A percentile compares a stretch with the other conserved stretches of the same genome.
These are phyloP conservation scores for Carex parvula DNA, from an alignment of 176 grass and related monocot genomes.

Conservation along the genomic window DNA sequence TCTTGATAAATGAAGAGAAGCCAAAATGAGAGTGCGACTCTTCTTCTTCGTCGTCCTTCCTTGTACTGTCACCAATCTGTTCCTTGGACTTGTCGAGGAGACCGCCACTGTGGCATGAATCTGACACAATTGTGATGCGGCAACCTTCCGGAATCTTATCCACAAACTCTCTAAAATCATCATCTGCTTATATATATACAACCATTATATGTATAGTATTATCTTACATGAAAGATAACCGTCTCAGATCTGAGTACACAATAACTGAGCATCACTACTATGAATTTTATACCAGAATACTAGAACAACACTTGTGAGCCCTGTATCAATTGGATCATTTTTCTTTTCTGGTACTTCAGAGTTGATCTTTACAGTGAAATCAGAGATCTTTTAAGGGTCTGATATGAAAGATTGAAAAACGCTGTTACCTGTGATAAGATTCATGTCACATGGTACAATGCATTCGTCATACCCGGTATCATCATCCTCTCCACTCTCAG, in stretches of 20 bases:
- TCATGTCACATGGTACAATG: slow-evolving; percentile 98
- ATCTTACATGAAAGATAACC: not conserved
- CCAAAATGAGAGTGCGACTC: slow-evolving; percentile 40
- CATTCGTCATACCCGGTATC: slow-evolving; percentile 98
- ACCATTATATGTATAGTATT: not conserved
- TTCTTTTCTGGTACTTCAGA: not conserved
- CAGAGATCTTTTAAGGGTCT: not conserved
- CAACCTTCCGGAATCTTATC: slow-evolving; percentile 69
- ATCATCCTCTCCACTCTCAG: slow-evolving; percentile 76
- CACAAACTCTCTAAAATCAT: slow-evolving; percentile 83
- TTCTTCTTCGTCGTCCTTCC: slow-evolving; percentile 42
- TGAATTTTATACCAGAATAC: too few species aligned
- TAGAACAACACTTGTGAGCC: too few species aligned
- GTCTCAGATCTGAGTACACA: not conserved
- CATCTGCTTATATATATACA: slow-evolving; percentile 40
- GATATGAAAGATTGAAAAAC: not conserved
- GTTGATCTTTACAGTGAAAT: not conserved
- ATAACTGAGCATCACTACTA: not conserved
- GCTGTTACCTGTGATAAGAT: slow-evolving; percentile 69
- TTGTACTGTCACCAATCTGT: slow-evolving; percentile 88
- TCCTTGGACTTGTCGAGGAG: slow-evolving; percentile 80
- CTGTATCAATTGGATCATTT: not conserved
- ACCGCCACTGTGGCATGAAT: slow-evolving; percentile 96
- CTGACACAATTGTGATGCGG: slow-evolving; percentile 82
- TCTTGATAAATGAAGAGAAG: slow-evolving; percentile 76